phyloP scores from a whole-genome alignment of 306 rosid genomes.

The Prosopis cineraria region DNA sequence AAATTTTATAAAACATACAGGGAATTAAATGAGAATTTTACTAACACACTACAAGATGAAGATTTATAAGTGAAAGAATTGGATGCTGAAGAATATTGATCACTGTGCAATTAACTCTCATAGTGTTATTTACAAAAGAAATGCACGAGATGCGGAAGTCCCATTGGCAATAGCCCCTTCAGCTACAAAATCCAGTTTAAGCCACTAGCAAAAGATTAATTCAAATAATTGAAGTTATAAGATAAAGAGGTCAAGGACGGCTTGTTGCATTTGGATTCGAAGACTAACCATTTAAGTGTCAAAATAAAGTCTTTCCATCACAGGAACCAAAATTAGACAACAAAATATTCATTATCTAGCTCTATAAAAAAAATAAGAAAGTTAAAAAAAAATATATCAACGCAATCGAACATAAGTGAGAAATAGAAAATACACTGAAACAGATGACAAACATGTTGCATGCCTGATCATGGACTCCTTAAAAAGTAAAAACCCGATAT shows the following conservation, averaged over 20 bases:
- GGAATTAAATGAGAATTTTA: conserved; percentile 25
- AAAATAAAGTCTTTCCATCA: not conserved
- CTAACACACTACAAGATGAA: not conserved
- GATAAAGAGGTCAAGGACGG: not conserved
- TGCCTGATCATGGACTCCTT: not conserved
- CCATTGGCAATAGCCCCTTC: not conserved
- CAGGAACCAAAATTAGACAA: not conserved
- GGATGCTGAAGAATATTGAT: not conserved
- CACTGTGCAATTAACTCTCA: not conserved
- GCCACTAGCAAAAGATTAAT: not conserved
- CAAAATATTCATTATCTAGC: not conserved
- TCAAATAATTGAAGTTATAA: not conserved
- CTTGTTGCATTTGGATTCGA: not conserved
- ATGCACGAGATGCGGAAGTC: not conserved
- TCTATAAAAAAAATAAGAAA: not conserved
- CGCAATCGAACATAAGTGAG: not conserved
- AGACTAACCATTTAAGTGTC: not conserved
- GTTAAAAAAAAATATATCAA: not conserved
- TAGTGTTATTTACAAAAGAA: not conserved
- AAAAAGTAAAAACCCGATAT: not conserved
- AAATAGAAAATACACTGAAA: not conserved
- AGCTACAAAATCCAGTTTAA: not conserved
- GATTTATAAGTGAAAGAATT: not conserved
- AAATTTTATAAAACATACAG: conserved; percentile 18
- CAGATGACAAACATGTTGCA: not conserved